Percentiles rank a stretch among this genome's conserved stretches.
Evolutionary conservation across 2,329 filamentous ascomycete genomes (phyloP).

Genomic region (Graphilbum ipis-grandicollis): DNA sequence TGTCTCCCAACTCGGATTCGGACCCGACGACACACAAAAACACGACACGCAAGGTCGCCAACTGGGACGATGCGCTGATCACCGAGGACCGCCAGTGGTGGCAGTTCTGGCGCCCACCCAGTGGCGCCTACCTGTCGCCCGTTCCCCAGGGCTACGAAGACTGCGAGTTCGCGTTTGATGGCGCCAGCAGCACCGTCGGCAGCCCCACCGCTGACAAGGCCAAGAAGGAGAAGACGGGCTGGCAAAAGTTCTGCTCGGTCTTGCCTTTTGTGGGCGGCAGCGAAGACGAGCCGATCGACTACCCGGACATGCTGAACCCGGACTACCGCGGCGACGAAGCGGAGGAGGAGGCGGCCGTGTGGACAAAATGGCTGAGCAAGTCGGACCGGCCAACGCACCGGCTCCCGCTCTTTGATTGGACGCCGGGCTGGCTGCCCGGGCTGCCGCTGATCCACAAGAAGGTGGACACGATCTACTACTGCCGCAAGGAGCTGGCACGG

Average conservation of each 20-base stretch:
- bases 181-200: neutral
- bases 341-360: slow-evolving; percentile 47
- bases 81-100: slow-evolving; percentile 33
- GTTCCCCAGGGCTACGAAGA: slow-evolving; percentile 36
- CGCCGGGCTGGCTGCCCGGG: slow-evolving; percentile 52
- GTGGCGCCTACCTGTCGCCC: slow-evolving; percentile 42
- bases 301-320: slow-evolving; percentile 45
- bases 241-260: slow-evolving; percentile 28
- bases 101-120: slow-evolving; percentile 47
- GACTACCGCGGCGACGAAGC: slow-evolving; percentile 42
- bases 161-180: slow-evolving; percentile 21
- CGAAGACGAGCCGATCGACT: slow-evolving; percentile 30
- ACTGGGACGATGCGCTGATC: slow-evolving; percentile 30
- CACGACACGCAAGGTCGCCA: slow-evolving; percentile 31
- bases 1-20: slow-evolving; percentile 6
- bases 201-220: too few species aligned
- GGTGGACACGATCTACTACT: slow-evolving; percentile 88
- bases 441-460: slow-evolving; percentile 73
- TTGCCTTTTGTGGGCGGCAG: slow-evolving; percentile 10
- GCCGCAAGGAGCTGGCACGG: slow-evolving; percentile 68
- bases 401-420: slow-evolving; percentile 41
- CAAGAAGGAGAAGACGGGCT: slow-evolving; percentile 24
- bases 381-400: slow-evolving; percentile 77
- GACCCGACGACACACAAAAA: slow-evolving; percentile 23
- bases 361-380: slow-evolving; percentile 67